A percentile compares a stretch with the other conserved stretches of the same genome.
phyloP scores from a whole-genome alignment of 139 green algal species.

The Trebouxia sp. region DNA sequence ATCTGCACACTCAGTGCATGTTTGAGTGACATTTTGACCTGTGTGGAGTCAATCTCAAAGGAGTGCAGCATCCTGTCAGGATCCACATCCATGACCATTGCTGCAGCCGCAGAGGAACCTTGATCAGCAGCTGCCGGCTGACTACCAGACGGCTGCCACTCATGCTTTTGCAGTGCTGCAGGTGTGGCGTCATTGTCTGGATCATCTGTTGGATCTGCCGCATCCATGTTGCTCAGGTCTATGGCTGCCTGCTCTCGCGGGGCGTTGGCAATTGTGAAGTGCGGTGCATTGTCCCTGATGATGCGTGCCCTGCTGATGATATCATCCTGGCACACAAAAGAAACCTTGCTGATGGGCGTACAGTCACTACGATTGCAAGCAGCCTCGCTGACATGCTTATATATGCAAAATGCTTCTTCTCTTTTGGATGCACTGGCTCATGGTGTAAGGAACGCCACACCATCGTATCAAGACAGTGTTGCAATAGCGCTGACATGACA shows the following conservation, averaged over 20 bases:
- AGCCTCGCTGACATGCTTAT: too few species aligned
- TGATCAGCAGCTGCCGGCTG: background rate
- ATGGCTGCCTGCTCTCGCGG: slow-evolving; percentile 52
- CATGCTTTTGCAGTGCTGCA: background rate
- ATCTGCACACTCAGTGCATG: too few species aligned
- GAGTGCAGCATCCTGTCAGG: slow-evolving; percentile 56
- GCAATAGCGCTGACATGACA: background rate
- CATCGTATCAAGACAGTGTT: background rate
- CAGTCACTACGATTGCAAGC: too few species aligned
- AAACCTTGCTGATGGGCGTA: too few species aligned
- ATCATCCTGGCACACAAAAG: slow-evolving; percentile 41
- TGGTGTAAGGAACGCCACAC: too few species aligned
- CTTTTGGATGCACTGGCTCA: too few species aligned
- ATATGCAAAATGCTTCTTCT: too few species aligned
- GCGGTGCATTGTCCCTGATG: slow-evolving; percentile 22
- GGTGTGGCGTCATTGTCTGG: slow-evolving; percentile 14
- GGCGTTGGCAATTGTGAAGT: slow-evolving; percentile 38
- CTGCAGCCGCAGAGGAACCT: slow-evolving; percentile 5
- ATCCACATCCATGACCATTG: background rate
- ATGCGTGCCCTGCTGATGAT: slow-evolving; percentile 42
- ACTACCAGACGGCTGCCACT: background rate
- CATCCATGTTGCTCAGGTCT: slow-evolving; percentile 36
- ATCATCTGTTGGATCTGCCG: slow-evolving; percentile 2
- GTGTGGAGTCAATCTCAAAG: slow-evolving; percentile 75
- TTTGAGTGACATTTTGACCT: too few species aligned